A percentile compares a stretch with the other conserved stretches of the same genome.
Conservation (phyloP, 768 basidiomycete species). For the Crepidotus variabilis region DNA sequence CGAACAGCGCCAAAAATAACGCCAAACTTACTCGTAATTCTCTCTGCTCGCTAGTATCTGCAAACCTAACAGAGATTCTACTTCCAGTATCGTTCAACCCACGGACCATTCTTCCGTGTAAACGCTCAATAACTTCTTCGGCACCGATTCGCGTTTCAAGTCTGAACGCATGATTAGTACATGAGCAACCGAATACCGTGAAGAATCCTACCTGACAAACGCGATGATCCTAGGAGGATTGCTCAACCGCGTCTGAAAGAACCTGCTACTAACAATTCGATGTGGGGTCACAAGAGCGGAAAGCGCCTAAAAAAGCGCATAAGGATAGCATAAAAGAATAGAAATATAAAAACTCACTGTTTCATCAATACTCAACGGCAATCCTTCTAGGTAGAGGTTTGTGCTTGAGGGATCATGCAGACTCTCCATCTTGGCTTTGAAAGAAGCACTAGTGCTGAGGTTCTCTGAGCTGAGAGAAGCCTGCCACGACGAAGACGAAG, state of each 20-base stretch:
- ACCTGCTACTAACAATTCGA: constrained; percentile 69
- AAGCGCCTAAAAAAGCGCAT: constrained; percentile 64
- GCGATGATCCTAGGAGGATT: constrained; percentile 78
- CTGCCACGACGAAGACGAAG: constrained; percentile 16
- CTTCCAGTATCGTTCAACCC: constrained; percentile 77
- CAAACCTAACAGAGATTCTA: constrained; percentile 76
- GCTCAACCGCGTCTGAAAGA: constrained; percentile 77
- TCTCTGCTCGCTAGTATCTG: constrained; percentile 73
- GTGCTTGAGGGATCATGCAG: constrained; percentile 64
- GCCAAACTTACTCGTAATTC: constrained; percentile 59
- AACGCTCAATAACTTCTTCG: constrained; percentile 71
- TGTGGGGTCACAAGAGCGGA: constrained; percentile 64
- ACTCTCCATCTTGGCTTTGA: constrained; percentile 80
- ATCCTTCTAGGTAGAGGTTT: constrained; percentile 71
- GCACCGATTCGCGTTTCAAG: constrained; percentile 70
- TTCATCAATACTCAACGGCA: constrained; percentile 42
- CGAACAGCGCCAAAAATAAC: constrained; percentile 1
- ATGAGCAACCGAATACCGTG: constrained; percentile 4
- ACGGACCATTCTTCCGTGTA: constrained; percentile 77
- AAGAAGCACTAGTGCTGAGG: constrained; percentile 33
- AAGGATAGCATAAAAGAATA: neutral
- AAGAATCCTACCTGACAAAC: constrained; percentile 61
- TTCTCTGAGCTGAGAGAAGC: constrained; percentile 13
- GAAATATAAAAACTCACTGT: constrained; percentile 26
- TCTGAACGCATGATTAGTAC: constrained; percentile 29